phyloP scores from a whole-genome alignment of 225 moss, liverwort and hornwort genomes.

The Bryoerythrophyllum caledonicum region DNA sequence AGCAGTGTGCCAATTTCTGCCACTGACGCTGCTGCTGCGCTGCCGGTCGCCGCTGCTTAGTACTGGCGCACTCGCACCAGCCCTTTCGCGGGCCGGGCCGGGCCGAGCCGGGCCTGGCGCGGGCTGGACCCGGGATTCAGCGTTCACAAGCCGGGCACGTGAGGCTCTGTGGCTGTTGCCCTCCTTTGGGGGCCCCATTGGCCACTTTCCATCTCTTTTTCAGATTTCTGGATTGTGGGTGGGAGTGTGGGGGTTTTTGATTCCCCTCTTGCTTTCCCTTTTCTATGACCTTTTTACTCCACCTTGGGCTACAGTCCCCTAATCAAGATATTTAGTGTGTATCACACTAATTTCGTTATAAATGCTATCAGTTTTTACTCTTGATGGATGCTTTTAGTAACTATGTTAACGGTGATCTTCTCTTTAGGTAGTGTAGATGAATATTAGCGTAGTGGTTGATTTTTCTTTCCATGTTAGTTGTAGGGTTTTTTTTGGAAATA shows the following conservation, averaged over 20 bases:
- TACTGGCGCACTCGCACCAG: conserved; percentile 1
- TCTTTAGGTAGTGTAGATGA: too few species aligned
- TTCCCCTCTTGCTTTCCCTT: too few species aligned
- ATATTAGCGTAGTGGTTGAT: too few species aligned
- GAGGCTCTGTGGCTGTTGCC: conserved; percentile 30
- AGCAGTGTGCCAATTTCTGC: not conserved
- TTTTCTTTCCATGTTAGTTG: too few species aligned
- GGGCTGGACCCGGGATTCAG: conserved; percentile 27
- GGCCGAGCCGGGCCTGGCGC: not conserved
- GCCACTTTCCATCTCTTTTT: not conserved
- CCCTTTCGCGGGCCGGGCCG: not conserved
- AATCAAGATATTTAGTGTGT: too few species aligned
- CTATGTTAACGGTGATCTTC: too few species aligned
- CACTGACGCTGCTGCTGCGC: not conserved
- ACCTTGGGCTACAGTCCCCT: too few species aligned
- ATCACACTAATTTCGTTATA: too few species aligned
- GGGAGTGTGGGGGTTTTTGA: not conserved
- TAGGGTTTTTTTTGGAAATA: too few species aligned
- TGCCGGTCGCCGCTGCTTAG: not conserved
- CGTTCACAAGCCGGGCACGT: conserved; percentile 38
- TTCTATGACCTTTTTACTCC: too few species aligned
- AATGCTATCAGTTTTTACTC: too few species aligned
- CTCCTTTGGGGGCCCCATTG: not conserved
- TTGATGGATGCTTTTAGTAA: too few species aligned
- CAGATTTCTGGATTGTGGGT: not conserved